These are phyloP conservation scores for Lolium rigidum DNA, from an alignment of 176 grass and related monocot species.

Conservation along the genomic window DNA sequence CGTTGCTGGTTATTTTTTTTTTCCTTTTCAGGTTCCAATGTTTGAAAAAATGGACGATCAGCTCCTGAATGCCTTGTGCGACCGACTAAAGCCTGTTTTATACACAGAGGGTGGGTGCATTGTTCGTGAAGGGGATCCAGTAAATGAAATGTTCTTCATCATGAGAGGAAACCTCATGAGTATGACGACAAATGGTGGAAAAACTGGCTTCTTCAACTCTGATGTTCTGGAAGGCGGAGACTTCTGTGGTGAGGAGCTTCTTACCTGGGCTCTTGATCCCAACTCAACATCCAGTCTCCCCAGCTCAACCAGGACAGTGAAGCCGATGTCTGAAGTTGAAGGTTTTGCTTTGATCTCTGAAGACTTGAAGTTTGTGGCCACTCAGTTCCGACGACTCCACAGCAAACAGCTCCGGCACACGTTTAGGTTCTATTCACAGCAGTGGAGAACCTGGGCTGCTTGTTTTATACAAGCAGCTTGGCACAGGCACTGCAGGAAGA, in stretches of 20 bases:
- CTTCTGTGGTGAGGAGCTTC: conserved; percentile 88
- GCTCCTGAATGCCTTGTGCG: conserved; percentile 83
- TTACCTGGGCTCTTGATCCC: conserved; percentile 95
- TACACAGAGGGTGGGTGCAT: conserved; percentile 84
- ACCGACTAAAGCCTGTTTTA: conserved; percentile 73
- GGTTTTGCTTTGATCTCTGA: conserved; percentile 79
- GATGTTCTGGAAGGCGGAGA: conserved; percentile 73
- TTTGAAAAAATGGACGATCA: conserved; percentile 93
- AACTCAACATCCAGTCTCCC: conserved; percentile 65
- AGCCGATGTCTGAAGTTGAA: conserved; percentile 82
- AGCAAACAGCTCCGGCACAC: conserved; percentile 78
- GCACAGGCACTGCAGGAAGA: conserved; percentile 76
- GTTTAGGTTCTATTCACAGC: conserved; percentile 84
- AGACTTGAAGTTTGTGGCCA: conserved; percentile 89
- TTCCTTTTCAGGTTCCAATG: conserved; percentile 74
- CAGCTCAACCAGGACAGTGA: conserved; percentile 87
- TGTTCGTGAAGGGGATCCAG: conserved; percentile 79
- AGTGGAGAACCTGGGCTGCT: conserved; percentile 90
- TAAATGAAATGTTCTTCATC: conserved; percentile 87
- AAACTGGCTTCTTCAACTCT: conserved; percentile 89
- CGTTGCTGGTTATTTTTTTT: background rate
- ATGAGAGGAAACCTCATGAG: conserved; percentile 84
- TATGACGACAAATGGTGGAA: conserved; percentile 83
- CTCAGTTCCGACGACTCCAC: conserved; percentile 74
- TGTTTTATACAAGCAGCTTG: conserved; percentile 96